Conservation (phyloP, 768 basidiomycete genomes). For the Mycena vulgaris region DNA sequence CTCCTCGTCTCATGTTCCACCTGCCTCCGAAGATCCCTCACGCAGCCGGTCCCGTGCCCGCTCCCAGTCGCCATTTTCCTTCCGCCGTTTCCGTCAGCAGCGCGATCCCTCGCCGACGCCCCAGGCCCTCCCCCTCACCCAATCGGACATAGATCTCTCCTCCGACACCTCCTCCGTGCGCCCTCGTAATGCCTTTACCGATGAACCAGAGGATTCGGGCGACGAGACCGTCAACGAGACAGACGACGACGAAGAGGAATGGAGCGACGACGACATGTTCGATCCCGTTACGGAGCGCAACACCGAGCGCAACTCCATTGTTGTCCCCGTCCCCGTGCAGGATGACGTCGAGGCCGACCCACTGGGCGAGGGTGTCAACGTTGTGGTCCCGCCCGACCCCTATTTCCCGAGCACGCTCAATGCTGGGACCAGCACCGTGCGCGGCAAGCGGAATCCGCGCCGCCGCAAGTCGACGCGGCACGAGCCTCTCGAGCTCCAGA, state of each 20-base stretch:
- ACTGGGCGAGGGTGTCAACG: slow-evolving; percentile 93
- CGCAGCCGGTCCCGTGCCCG: slow-evolving; percentile 74
- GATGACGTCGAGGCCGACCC: slow-evolving; percentile 78
- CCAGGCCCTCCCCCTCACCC: slow-evolving; percentile 70
- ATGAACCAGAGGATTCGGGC: slow-evolving; percentile 71
- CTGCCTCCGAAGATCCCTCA: slow-evolving; percentile 56
- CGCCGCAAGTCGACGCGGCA: slow-evolving; percentile 76
- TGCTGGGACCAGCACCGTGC: slow-evolving; percentile 46
- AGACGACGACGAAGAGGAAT: slow-evolving; percentile 71
- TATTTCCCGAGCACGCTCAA: slow-evolving; percentile 86
- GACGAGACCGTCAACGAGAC: slow-evolving; percentile 70
- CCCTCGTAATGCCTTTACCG: slow-evolving; percentile 75
- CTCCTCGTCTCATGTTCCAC: slow-evolving; percentile 64
- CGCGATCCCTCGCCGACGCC: slow-evolving; percentile 71
- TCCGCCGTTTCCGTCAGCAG: slow-evolving; percentile 75
- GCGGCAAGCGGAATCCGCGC: slow-evolving; percentile 61
- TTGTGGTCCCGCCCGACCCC: slow-evolving; percentile 87
- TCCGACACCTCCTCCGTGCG: slow-evolving; percentile 69
- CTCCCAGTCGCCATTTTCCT: slow-evolving; percentile 85
- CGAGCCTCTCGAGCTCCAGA: slow-evolving; percentile 76
- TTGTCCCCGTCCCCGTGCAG: slow-evolving; percentile 59
- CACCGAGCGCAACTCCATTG: slow-evolving; percentile 85
- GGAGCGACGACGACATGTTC: slow-evolving; percentile 74
- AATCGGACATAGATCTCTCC: slow-evolving; percentile 73
- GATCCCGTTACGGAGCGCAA: slow-evolving; percentile 90